These are phyloP conservation scores for Lactifluus piperatus DNA, from an alignment of 768 basidiomycete species.

Conservation along the genomic window DNA sequence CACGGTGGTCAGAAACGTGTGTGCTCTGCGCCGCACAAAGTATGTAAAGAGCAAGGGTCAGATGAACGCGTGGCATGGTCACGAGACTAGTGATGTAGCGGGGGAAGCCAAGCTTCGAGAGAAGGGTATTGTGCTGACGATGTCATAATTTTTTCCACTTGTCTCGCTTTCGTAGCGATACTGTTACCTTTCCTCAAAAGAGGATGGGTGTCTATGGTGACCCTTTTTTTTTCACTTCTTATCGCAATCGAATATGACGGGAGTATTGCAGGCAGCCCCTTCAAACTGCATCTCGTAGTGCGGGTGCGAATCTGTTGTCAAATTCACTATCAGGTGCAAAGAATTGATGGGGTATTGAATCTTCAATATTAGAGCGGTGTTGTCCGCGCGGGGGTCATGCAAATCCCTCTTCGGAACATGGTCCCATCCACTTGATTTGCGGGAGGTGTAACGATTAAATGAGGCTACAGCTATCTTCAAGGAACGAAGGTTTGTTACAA, in stretches of 20 bases:
- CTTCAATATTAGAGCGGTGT: too few species aligned
- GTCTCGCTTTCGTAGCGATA: constrained; percentile 17
- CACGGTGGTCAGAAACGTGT: constrained; percentile 17
- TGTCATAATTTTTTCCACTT: constrained; percentile 18
- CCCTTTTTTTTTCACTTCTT: background rate
- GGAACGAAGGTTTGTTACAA: too few species aligned
- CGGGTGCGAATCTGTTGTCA: background rate
- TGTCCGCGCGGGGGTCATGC: too few species aligned
- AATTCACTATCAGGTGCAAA: too few species aligned
- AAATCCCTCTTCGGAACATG: too few species aligned
- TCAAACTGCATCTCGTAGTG: background rate
- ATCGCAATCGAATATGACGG: background rate
- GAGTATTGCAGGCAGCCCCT: background rate
- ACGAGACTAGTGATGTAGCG: constrained; percentile 14
- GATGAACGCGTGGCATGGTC: constrained; percentile 10
- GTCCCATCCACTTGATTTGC: too few species aligned
- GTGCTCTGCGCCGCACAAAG: constrained; percentile 1
- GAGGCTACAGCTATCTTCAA: too few species aligned
- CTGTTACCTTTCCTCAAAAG: background rate
- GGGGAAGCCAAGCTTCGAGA: constrained; percentile 14
- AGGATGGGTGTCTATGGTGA: background rate
- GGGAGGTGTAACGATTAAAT: too few species aligned
- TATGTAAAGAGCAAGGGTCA: constrained; percentile 16
- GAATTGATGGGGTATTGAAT: too few species aligned
- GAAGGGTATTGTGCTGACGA: constrained; percentile 7